phyloP scores from a whole-genome alignment of 2,329 filamentous ascomycete genomes.

The Alternaria ethzedia region DNA sequence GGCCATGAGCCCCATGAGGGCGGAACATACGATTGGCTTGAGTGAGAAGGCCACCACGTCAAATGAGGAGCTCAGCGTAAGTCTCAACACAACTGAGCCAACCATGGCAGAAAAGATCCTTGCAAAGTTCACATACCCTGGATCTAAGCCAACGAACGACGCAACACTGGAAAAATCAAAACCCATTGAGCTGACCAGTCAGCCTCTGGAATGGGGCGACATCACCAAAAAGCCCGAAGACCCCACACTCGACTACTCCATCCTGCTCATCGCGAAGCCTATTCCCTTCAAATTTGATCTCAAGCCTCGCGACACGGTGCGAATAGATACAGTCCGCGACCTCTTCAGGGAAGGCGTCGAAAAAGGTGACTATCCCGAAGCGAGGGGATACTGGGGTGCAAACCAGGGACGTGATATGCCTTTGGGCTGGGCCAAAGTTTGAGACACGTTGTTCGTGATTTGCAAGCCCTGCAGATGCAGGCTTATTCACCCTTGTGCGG shows the following conservation, averaged over 20 bases:
- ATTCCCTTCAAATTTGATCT: conserved; percentile 54
- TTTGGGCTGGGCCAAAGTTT: conserved; percentile 47
- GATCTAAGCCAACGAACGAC: conserved; percentile 17
- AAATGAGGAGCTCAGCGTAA: conserved; percentile 45
- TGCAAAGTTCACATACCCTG: conserved; percentile 36
- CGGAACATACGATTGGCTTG: conserved; percentile 23
- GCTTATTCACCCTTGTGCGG: conserved; percentile 7
- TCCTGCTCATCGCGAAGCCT: conserved; percentile 55
- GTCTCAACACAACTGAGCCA: conserved; percentile 20
- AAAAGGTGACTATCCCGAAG: conserved; percentile 48
- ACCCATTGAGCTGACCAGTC: conserved; percentile 17
- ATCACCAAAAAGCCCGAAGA: conserved; percentile 40
- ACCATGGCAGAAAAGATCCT: conserved; percentile 35
- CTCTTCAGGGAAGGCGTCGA: conserved; percentile 46
- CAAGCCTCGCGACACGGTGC: conserved; percentile 39
- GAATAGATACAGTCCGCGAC: conserved; percentile 41
- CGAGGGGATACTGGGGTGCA: conserved; percentile 49
- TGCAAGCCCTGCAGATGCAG: conserved; percentile 10
- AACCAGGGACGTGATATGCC: conserved; percentile 41
- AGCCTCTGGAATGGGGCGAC: conserved; percentile 32
- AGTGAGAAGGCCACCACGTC: conserved; percentile 47
- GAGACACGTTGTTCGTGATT: conserved; percentile 12
- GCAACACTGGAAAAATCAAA: conserved; percentile 8
- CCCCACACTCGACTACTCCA: conserved; percentile 53
- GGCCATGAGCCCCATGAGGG: conserved; percentile 17